Percentiles rank a stretch among this genome's conserved stretches.
Conservation (phyloP, 345 rosid species). For the Kernera saxatilis region DNA sequence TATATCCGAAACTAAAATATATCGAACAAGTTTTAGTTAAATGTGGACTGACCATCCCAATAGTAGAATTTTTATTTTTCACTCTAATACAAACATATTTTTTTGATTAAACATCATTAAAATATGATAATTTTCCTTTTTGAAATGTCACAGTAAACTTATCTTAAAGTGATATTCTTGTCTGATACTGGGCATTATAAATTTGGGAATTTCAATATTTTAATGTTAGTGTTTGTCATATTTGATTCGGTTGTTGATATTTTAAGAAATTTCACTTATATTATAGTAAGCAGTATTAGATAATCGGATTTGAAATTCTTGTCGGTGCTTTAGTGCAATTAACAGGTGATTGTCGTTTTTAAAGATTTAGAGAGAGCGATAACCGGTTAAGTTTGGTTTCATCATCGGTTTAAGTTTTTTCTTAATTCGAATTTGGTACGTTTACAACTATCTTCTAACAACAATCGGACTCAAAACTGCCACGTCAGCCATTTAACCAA, state of each 20-base stretch:
- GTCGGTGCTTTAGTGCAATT: slow-evolving; percentile 9
- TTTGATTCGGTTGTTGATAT: slow-evolving; percentile 1
- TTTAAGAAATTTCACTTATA: neutral
- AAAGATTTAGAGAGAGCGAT: too few species aligned
- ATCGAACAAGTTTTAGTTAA: neutral
- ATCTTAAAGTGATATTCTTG: neutral
- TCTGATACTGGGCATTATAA: neutral
- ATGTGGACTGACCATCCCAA: neutral
- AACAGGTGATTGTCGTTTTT: slow-evolving; percentile 3
- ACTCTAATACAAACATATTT: neutral
- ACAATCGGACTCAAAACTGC: neutral
- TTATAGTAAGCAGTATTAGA: neutral
- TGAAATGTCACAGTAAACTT: neutral
- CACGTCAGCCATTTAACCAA: neutral
- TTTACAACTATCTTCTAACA: neutral
- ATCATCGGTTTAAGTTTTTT: neutral
- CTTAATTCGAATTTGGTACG: neutral
- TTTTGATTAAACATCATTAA: neutral
- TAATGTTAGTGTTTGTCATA: neutral
- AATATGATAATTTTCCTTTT: neutral
- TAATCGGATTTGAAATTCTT: neutral
- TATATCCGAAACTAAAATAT: neutral
- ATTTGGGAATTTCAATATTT: neutral
- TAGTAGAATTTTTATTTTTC: neutral
- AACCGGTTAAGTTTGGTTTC: slow-evolving; percentile 11